Percentiles rank a stretch among this genome's conserved stretches.
These are phyloP conservation scores for Ramaria sp. DNA, from an alignment of 768 basidiomycete species.

Conservation along the genomic window DNA sequence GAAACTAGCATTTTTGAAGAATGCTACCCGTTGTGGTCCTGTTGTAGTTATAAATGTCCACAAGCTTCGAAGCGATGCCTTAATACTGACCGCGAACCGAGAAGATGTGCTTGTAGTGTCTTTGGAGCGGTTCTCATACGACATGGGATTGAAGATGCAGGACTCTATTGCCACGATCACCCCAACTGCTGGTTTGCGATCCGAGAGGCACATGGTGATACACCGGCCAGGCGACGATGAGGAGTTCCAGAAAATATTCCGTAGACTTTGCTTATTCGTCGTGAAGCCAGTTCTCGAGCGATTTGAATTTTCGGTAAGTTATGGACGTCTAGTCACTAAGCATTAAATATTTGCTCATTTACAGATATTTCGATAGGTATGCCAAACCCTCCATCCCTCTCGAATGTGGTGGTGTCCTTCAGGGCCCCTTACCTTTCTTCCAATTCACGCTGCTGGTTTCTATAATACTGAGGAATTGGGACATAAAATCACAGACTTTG, in stretches of 20 bases:
- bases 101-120: conserved; percentile 6
- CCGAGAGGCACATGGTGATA: conserved; percentile 3
- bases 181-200: neutral
- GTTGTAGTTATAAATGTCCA: conserved; percentile 27
- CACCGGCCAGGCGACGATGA: neutral
- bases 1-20: conserved; percentile 17
- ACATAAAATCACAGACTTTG: conserved; percentile 15
- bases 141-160: conserved; percentile 1
- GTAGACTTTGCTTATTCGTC: conserved; percentile 2
- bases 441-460: conserved; percentile 25
- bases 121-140: neutral
- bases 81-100: conserved; percentile 18
- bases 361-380: neutral
- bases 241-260: neutral
- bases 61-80: conserved; percentile 24
- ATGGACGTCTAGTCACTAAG: too few relatives aligned
- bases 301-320: neutral
- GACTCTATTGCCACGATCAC: neutral
- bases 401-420: conserved; percentile 21
- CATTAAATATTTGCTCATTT: neutral
- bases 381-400: neutral
- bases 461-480: conserved; percentile 8
- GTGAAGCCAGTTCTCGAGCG: conserved; percentile 8
- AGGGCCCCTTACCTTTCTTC: conserved; percentile 20
- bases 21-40: conserved; percentile 23